phyloP scores from a whole-genome alignment of 805 yeast species.

The Starmerella davenportii region DNA sequence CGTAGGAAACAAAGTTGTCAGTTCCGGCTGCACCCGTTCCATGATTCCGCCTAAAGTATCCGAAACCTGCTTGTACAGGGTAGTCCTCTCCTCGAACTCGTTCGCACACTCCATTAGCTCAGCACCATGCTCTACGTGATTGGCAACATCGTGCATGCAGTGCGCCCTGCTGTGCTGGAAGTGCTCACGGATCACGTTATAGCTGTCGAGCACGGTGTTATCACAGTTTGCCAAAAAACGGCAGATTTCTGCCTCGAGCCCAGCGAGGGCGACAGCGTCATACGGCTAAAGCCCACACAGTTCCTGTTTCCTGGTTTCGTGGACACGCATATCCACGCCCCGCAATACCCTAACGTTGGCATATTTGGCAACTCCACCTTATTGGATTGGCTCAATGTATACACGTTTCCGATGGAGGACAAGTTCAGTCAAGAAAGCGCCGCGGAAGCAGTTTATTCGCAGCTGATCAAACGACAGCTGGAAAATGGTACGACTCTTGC shows the following conservation, averaged over 20 bases:
- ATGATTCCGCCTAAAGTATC: too few relatives aligned
- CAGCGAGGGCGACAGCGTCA: not conserved
- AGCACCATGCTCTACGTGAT: too few relatives aligned
- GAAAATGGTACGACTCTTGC: constrained; percentile 80
- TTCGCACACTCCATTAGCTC: too few relatives aligned
- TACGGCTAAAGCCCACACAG: constrained; percentile 7
- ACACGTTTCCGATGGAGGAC: constrained; percentile 80
- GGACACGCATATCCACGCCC: constrained; percentile 72
- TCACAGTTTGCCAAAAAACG: constrained; percentile 14
- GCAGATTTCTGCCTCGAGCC: not conserved
- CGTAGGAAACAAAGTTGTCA: too few relatives aligned
- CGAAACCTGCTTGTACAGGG: too few relatives aligned
- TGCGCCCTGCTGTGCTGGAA: constrained; percentile 25
- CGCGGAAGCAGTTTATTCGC: constrained; percentile 47
- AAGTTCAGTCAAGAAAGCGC: constrained; percentile 35
- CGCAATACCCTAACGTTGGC: constrained; percentile 68
- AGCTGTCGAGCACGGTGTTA: constrained; percentile 50
- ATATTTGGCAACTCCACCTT: constrained; percentile 72
- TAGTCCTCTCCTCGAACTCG: too few relatives aligned
- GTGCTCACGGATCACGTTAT: constrained; percentile 37
- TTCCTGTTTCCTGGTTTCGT: constrained; percentile 73
- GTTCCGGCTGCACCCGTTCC: too few relatives aligned
- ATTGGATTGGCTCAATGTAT: constrained; percentile 71
- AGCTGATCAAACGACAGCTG: constrained; percentile 53
- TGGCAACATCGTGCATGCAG: constrained; percentile 12